Percentiles rank a stretch among this genome's conserved stretches.
These are phyloP conservation scores for Ophiostoma sp. DNA, from an alignment of 2,329 filamentous ascomycete species.

Conservation along the genomic window DNA sequence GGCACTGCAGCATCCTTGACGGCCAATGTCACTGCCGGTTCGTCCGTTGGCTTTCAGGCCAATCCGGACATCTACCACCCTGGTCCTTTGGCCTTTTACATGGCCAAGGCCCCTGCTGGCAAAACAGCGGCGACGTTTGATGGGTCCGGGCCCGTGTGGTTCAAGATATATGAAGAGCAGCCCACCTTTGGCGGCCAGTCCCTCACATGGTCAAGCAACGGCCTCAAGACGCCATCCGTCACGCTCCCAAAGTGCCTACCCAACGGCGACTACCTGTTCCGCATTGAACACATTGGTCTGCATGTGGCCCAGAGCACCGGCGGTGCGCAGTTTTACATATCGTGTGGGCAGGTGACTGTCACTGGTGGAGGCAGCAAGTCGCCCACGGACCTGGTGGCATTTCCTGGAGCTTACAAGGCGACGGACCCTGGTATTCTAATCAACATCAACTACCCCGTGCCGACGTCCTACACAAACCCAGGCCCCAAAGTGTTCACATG, in stretches of 20 bases:
- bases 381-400: constrained; percentile 24
- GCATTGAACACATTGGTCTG: constrained; percentile 32
- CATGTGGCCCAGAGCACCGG: constrained; percentile 29
- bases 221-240: constrained; percentile 27
- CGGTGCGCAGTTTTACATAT: constrained; percentile 32
- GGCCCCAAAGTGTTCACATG: constrained; percentile 24
- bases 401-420: constrained; percentile 28
- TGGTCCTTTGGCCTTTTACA: constrained; percentile 36
- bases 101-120: constrained; percentile 36
- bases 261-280: constrained; percentile 32
- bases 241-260: constrained; percentile 31
- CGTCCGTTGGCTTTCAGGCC: constrained; percentile 37
- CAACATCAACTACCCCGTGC: constrained; percentile 30
- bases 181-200: constrained; percentile 27
- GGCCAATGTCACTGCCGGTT: constrained; percentile 36
- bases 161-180: constrained; percentile 37
- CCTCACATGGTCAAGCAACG: constrained; percentile 26
- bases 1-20: constrained; percentile 31
- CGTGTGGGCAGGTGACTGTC: constrained; percentile 31
- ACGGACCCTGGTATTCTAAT: constrained; percentile 29
- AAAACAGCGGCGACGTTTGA: constrained; percentile 33
- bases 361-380: constrained; percentile 28
- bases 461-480: constrained; percentile 28
- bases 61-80: constrained; percentile 37
- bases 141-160: constrained; percentile 35